Evolutionary conservation across 2,329 filamentous ascomycete genomes (phyloP).

Genomic region (Trichophyton simii): DNA sequence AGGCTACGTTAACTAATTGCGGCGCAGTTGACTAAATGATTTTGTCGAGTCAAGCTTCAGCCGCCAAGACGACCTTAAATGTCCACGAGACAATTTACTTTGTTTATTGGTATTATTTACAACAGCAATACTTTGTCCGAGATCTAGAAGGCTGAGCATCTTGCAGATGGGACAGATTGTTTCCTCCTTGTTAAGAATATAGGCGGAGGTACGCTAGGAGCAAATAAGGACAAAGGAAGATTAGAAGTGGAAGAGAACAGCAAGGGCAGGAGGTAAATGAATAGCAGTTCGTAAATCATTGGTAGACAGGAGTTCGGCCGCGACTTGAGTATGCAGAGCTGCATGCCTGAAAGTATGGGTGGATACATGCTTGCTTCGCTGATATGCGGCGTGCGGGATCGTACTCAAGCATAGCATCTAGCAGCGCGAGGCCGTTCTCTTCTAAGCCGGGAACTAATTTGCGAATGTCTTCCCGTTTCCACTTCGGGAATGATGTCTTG

Average conservation of each 20-base stretch:
- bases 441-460: conserved; percentile 62
- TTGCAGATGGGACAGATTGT: too few relatives aligned
- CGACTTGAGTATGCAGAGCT: conserved; percentile 38
- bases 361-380: conserved; percentile 73
- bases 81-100: too few relatives aligned
- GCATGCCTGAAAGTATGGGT: conserved; percentile 62
- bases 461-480: conserved; percentile 57
- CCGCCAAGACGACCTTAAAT: background rate
- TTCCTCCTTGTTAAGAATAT: too few relatives aligned
- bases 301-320: conserved; percentile 23
- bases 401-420: conserved; percentile 64
- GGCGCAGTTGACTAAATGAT: too few relatives aligned
- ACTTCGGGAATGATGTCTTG: conserved; percentile 85
- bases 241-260: background rate
- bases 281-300: conserved; percentile 21
- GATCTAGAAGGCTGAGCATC: too few relatives aligned
- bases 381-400: conserved; percentile 79
- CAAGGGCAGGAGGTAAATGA: background rate
- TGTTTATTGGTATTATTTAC: too few relatives aligned
- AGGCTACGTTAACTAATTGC: too few relatives aligned
- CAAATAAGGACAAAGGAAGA: background rate
- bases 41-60: background rate
- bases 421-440: conserved; percentile 39
- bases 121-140: too few relatives aligned
- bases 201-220: too few relatives aligned